Conservation (phyloP, 768 basidiomycete genomes). For the Rhodotorula paludigena region DNA sequence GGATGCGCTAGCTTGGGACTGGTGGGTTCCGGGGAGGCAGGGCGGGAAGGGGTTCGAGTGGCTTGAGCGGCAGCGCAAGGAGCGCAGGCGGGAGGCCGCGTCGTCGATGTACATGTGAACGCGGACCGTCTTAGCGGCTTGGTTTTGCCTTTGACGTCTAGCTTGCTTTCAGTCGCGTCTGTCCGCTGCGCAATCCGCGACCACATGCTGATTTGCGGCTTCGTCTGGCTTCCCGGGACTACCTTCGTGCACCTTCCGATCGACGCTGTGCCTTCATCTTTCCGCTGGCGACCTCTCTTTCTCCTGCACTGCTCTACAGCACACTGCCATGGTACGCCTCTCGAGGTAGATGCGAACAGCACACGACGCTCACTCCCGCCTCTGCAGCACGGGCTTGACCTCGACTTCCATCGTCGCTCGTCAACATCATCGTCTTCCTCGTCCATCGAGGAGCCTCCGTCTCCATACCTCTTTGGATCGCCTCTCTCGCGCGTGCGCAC, state of each 20-base stretch:
- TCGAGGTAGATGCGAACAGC: too few relatives aligned
- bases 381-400: not conserved
- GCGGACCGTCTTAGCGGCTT: not conserved
- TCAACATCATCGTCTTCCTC: not conserved
- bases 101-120: slow-evolving; percentile 28
- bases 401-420: not conserved
- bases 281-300: too few relatives aligned
- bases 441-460: not conserved
- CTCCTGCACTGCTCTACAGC: too few relatives aligned
- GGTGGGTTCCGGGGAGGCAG: slow-evolving; percentile 15
- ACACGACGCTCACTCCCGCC: not conserved
- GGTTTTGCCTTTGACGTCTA: too few relatives aligned
- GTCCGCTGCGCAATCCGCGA: too few relatives aligned
- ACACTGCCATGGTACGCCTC: too few relatives aligned
- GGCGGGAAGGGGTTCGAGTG: slow-evolving; percentile 28
- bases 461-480: not conserved
- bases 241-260: too few relatives aligned
- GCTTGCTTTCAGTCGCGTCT: too few relatives aligned
- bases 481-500: not conserved
- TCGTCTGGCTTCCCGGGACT: too few relatives aligned
- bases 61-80: slow-evolving; percentile 20
- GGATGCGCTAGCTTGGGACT: slow-evolving; percentile 17
- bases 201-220: too few relatives aligned
- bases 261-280: too few relatives aligned
- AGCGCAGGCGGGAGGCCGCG: slow-evolving; percentile 12